Percentiles rank a stretch among this genome's conserved stretches.
phyloP scores from a whole-genome alignment of 495 filamentous ascomycete species.

The Penicillium salamii region DNA sequence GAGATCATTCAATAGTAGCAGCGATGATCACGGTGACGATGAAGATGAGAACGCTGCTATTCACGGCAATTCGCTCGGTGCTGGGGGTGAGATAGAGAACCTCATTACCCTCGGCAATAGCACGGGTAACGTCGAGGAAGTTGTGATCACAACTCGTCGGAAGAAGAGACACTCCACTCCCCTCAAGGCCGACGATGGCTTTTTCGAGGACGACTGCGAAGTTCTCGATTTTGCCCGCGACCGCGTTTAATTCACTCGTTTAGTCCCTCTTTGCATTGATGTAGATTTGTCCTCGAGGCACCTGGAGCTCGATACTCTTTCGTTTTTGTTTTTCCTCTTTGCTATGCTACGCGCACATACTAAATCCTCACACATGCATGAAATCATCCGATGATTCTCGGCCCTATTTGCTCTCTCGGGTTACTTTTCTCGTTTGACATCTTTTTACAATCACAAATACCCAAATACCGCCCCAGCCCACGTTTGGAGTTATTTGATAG shows the following conservation, averaged over 20 bases:
- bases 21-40: slow-evolving; percentile 51
- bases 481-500: slow-evolving; percentile 3
- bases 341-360: slow-evolving; percentile 3
- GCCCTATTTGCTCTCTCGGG: slow-evolving; percentile 8
- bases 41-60: slow-evolving; percentile 41
- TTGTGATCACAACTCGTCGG: slow-evolving; percentile 75
- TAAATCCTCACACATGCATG: slow-evolving; percentile 25
- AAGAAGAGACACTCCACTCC: slow-evolving; percentile 48
- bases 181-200: slow-evolving; percentile 67
- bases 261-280: slow-evolving; percentile 11
- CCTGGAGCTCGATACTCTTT: slow-evolving; percentile 14
- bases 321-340: slow-evolving; percentile 4
- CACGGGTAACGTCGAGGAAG: slow-evolving; percentile 70
- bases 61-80: slow-evolving; percentile 35
- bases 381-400: slow-evolving; percentile 11
- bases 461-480: slow-evolving; percentile 11
- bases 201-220: slow-evolving; percentile 93
- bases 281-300: slow-evolving; percentile 22
- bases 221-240: slow-evolving; percentile 89
- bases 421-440: slow-evolving; percentile 9
- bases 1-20: slow-evolving; percentile 42
- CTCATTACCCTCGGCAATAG: slow-evolving; percentile 52
- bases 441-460: slow-evolving; percentile 24
- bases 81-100: slow-evolving; percentile 49
- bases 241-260: slow-evolving; percentile 56